phyloP scores from a whole-genome alignment of 495 filamentous ascomycete species.

The Talaromyces nanjingensis region DNA sequence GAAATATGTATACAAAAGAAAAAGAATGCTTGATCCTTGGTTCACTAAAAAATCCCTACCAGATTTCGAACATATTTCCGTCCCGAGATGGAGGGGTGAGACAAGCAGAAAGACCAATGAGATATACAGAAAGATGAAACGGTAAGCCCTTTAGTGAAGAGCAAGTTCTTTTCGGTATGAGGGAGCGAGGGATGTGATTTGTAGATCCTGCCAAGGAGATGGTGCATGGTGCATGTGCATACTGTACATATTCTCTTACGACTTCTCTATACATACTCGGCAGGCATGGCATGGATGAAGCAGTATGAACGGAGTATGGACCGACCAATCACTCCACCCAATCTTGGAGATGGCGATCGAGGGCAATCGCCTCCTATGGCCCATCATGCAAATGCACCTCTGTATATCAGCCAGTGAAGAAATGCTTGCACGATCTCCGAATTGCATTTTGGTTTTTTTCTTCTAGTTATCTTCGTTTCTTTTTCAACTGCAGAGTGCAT shows the following conservation, averaged over 20 bases:
- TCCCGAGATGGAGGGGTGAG: not conserved
- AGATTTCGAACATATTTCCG: not conserved
- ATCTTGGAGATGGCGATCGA: not conserved
- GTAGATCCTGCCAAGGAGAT: not conserved
- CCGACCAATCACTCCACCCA: not conserved
- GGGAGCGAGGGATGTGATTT: not conserved
- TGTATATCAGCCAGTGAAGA: no score
- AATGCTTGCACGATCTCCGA: no score
- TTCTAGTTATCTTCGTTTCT: not conserved
- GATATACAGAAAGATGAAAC: not conserved
- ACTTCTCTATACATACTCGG: no score
- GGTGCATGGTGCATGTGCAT: not conserved
- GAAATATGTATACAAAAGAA: not conserved
- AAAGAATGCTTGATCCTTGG: not conserved
- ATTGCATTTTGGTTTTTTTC: not conserved
- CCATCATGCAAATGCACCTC: not conserved
- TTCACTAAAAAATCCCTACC: not conserved
- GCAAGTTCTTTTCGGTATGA: not conserved
- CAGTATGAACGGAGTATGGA: not conserved
- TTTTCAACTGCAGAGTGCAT: not conserved
- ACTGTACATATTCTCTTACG: not conserved
- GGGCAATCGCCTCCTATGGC: not conserved
- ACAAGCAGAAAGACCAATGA: not conserved
- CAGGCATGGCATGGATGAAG: not conserved
- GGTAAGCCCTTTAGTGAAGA: not conserved